phyloP scores from a whole-genome alignment of 495 filamentous ascomycete genomes.

The Aspergillus ostianus region DNA sequence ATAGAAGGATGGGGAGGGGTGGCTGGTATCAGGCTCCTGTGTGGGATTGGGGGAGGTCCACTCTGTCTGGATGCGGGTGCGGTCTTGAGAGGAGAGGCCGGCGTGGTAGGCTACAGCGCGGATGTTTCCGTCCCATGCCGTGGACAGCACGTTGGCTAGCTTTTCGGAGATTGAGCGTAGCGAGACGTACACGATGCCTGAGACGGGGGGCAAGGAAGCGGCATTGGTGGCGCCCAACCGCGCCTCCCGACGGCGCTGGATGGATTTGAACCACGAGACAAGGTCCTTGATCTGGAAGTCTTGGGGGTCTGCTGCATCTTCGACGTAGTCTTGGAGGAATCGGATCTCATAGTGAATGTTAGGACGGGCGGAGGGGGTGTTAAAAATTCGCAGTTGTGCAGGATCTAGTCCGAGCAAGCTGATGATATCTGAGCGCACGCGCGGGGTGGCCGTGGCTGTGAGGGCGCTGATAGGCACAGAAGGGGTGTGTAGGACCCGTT shows the following conservation, averaged over 20 bases:
- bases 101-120: slow-evolving; percentile 52
- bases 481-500: slow-evolving; percentile 68
- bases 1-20: slow-evolving; percentile 58
- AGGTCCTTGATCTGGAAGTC: slow-evolving; percentile 61
- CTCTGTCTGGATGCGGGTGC: slow-evolving; percentile 49
- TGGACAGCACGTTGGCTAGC: slow-evolving; percentile 53
- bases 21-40: slow-evolving; percentile 7
- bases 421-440: slow-evolving; percentile 78
- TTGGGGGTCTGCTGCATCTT: slow-evolving; percentile 26
- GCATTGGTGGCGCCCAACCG: slow-evolving; percentile 34
- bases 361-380: slow-evolving; percentile 72
- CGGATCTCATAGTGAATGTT: slow-evolving; percentile 93
- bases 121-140: slow-evolving; percentile 30
- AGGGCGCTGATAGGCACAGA: slow-evolving; percentile 85
- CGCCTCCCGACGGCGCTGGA: slow-evolving; percentile 61
- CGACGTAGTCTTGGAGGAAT: slow-evolving; percentile 63
- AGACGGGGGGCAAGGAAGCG: slow-evolving; percentile 60
- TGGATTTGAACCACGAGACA: slow-evolving; percentile 68
- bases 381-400: slow-evolving; percentile 65
- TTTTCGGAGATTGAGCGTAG: slow-evolving; percentile 72
- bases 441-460: slow-evolving; percentile 83
- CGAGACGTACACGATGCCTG: slow-evolving; percentile 89
- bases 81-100: slow-evolving; percentile 41
- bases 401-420: slow-evolving; percentile 65
- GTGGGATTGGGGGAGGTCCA: slow-evolving; percentile 67